Percentiles rank a stretch among this genome's conserved stretches.
Conservation (phyloP, 176 grass and related monocot genomes). For the Alloteropsis semialata region DNA sequence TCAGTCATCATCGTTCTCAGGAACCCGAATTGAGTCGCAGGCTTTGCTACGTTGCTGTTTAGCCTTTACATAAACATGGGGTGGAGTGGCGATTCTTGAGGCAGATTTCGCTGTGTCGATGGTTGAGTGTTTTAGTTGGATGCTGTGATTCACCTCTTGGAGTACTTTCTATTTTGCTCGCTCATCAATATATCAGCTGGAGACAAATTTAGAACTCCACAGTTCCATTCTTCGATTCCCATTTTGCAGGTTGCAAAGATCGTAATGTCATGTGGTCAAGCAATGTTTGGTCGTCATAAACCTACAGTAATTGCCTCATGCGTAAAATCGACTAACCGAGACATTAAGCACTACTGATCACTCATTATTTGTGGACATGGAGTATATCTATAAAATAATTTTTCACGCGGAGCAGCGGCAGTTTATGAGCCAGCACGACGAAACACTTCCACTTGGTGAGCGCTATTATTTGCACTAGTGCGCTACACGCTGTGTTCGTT, state of each 20-base stretch:
- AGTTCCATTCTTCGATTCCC: background rate
- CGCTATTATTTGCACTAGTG: too few species aligned
- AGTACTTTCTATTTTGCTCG: background rate
- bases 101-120: background rate
- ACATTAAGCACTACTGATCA: too few species aligned
- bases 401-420: background rate
- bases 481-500: too few species aligned
- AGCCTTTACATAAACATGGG: background rate
- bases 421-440: background rate
- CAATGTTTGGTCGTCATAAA: background rate
- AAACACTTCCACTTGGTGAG: too few species aligned
- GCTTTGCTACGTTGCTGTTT: background rate
- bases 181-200: background rate
- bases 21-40: constrained; percentile 65
- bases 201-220: background rate
- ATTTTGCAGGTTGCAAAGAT: background rate
- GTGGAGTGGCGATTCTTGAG: background rate
- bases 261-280: background rate
- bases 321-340: too few species aligned
- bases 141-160: constrained; percentile 2
- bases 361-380: background rate
- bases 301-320: too few species aligned
- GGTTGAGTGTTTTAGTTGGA: constrained; percentile 26
- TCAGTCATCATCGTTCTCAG: constrained; percentile 89
- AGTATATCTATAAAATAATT: background rate